These are phyloP conservation scores for Glycyrrhiza uralensis DNA, from an alignment of 306 rosid genomes.

Conservation along the genomic window DNA sequence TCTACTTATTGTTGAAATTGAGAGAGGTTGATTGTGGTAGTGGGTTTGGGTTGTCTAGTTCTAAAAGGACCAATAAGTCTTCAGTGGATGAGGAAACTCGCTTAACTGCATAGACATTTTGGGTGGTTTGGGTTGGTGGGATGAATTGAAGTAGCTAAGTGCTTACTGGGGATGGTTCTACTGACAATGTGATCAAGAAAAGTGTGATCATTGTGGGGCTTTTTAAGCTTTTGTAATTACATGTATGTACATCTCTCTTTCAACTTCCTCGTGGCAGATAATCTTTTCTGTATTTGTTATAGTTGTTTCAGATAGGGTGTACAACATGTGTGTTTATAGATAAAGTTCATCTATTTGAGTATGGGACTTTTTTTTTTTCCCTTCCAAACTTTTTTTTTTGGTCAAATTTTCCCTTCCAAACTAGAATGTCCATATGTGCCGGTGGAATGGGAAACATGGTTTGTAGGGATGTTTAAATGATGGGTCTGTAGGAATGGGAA, in stretches of 20 bases:
- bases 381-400: too few species aligned
- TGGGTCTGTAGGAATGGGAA: too few species aligned
- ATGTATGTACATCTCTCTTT: neutral
- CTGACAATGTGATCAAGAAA: neutral
- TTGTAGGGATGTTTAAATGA: neutral
- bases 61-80: constrained; percentile 22
- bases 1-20: constrained; percentile 50
- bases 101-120: constrained; percentile 20
- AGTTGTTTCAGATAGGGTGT: neutral
- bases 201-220: neutral
- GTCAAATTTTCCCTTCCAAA: too few species aligned
- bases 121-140: neutral
- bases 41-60: constrained; percentile 10
- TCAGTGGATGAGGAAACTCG: constrained; percentile 32
- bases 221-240: neutral
- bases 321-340: neutral
- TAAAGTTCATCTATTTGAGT: neutral
- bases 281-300: neutral
- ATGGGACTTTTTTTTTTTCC: neutral
- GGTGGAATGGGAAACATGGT: neutral
- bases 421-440: neutral
- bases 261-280: neutral
- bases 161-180: too few species aligned
- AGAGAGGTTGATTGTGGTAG: constrained; percentile 49
- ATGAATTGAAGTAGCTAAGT: neutral